Percentiles rank a stretch among this genome's conserved stretches.
These are phyloP conservation scores for Macrophomina phaseolina DNA, from an alignment of 2,329 filamentous ascomycete genomes.

Conservation along the genomic window DNA sequence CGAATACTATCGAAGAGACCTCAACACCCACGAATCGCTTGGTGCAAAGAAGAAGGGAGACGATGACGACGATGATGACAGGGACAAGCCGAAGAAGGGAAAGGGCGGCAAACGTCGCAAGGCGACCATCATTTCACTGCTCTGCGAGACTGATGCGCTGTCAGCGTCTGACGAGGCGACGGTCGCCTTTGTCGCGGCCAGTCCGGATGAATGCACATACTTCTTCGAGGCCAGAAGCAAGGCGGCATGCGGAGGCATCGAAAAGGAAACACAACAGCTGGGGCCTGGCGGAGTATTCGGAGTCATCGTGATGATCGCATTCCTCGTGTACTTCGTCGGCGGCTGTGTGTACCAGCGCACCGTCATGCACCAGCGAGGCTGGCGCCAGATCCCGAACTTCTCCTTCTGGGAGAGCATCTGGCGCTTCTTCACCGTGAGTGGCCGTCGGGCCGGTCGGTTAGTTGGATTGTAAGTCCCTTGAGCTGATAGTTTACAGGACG, in stretches of 20 bases:
- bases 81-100: slow-evolving; percentile 42
- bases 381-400: slow-evolving; percentile 95
- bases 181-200: slow-evolving; percentile 82
- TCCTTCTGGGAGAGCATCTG: slow-evolving; percentile 88
- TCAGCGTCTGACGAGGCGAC: slow-evolving; percentile 63
- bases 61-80: slow-evolving; percentile 42
- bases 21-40: slow-evolving; percentile 32
- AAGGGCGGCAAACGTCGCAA: slow-evolving; percentile 67
- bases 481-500: slow-evolving; percentile 46
- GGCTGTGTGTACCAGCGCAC: slow-evolving; percentile 96
- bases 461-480: slow-evolving; percentile 5
- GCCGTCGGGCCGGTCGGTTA: slow-evolving; percentile 22
- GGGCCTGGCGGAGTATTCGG: slow-evolving; percentile 81
- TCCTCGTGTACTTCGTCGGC: slow-evolving; percentile 87
- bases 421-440: slow-evolving; percentile 78
- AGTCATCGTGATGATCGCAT: slow-evolving; percentile 79
- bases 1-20: slow-evolving; percentile 28
- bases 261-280: slow-evolving; percentile 62
- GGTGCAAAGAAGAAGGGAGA: slow-evolving; percentile 47
- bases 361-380: slow-evolving; percentile 91
- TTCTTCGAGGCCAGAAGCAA: slow-evolving; percentile 91
- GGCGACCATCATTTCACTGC: slow-evolving; percentile 88
- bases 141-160: slow-evolving; percentile 84
- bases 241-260: slow-evolving; percentile 79
- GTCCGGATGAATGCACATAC: slow-evolving; percentile 88